A percentile compares a stretch with the other conserved stretches of the same genome.
Conservation (phyloP, 192 early-diverging fungal genomes). For the Gigaspora rosea region DNA sequence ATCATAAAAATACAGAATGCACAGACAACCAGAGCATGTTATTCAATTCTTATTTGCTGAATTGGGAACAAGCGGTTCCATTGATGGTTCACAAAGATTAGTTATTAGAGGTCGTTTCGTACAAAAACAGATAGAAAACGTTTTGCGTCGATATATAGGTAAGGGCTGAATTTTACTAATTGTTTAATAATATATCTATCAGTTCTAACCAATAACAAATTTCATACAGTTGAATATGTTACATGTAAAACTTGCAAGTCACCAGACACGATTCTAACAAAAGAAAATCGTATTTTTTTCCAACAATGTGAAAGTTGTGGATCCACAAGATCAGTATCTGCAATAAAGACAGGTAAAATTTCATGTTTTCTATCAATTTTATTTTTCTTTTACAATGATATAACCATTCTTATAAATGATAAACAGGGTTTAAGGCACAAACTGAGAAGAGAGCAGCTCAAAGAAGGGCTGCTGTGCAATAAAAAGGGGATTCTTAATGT, state of each 20-base stretch:
- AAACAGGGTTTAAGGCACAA: constrained; percentile 82
- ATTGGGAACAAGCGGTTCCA: constrained; percentile 96
- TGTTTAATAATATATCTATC: neutral
- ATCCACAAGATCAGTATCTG: constrained; percentile 89
- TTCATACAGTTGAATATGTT: constrained; percentile 84
- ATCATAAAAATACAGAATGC: constrained; percentile 64
- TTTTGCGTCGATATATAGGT: constrained; percentile 95
- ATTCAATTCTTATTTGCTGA: constrained; percentile 98
- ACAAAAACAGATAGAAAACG: constrained; percentile 98
- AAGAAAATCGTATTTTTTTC: constrained; percentile 97
- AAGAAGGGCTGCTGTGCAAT: constrained; percentile 37
- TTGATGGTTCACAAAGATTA: constrained; percentile 87
- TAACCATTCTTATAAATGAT: neutral
- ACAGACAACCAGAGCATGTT: constrained; percentile 93
- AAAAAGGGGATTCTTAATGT: no score
- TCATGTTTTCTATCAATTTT: neutral
- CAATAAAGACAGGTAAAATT: constrained; percentile 83
- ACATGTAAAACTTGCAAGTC: constrained; percentile 99
- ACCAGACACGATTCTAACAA: constrained; percentile 88
- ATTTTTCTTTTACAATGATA: neutral
- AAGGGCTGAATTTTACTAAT: constrained; percentile 27
- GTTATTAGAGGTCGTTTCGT: constrained; percentile 98
- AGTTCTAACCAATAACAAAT: neutral
- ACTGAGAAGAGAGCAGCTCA: constrained; percentile 59
- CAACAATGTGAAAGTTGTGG: constrained; percentile 97